phyloP scores from a whole-genome alignment of 75 land plant species.

The Isoetes taiwanensis region DNA sequence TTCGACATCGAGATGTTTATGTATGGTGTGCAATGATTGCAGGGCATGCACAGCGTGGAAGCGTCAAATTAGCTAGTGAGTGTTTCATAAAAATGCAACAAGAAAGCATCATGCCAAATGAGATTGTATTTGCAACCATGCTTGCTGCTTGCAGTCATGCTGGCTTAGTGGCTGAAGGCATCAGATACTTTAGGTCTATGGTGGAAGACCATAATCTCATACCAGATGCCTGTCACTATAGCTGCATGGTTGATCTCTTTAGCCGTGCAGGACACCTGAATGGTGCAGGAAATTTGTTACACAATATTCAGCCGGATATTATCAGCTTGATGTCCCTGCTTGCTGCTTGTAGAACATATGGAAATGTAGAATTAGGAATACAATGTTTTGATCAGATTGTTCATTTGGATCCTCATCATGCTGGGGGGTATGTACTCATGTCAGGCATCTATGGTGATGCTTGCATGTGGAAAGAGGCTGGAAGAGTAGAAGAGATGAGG shows the following conservation, averaged over 20 bases:
- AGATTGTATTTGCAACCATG: constrained; percentile 8
- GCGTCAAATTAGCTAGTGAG: constrained; percentile 31
- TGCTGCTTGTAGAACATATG: neutral
- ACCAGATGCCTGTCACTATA: no score
- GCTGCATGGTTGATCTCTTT: no score
- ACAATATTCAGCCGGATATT: neutral
- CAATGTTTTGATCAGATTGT: neutral
- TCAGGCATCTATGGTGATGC: neutral
- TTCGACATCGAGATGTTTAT: constrained; percentile 16
- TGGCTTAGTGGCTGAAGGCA: constrained; percentile 12
- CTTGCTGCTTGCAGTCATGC: constrained; percentile 17
- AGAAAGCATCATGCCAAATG: constrained; percentile 11
- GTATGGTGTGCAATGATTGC: constrained; percentile 42
- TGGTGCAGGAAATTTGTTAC: no score
- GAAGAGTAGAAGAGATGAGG: neutral
- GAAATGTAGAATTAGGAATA: neutral
- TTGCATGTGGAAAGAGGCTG: neutral
- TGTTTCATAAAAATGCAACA: constrained; percentile 17
- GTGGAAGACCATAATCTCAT: neutral
- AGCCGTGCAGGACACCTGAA: no score
- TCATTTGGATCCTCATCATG: neutral
- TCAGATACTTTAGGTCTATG: constrained; percentile 8
- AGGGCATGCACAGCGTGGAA: constrained; percentile 31
- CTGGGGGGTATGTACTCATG: constrained; percentile 3
- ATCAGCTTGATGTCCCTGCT: neutral